Percentiles rank a stretch among this genome's conserved stretches.
These are phyloP conservation scores for Globisporangium spiculum DNA, from an alignment of 352 stramenopile species.

Conservation along the genomic window DNA sequence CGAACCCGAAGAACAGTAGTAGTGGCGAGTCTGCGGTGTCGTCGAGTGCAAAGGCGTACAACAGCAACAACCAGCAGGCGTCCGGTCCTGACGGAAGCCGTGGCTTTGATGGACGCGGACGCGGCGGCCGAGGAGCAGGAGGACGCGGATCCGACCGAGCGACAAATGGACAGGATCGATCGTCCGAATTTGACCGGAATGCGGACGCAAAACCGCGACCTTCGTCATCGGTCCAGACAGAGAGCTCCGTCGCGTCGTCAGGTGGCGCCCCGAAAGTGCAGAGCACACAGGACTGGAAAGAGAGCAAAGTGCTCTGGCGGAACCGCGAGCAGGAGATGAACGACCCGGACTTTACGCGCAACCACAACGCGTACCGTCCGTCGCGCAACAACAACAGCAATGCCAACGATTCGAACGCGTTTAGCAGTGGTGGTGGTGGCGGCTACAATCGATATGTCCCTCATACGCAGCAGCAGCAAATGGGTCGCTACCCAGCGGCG, in stretches of 20 bases:
- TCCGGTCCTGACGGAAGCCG: conserved; percentile 52
- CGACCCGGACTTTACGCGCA: conserved; percentile 90
- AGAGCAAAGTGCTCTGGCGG: conserved; percentile 91
- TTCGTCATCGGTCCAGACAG: not conserved
- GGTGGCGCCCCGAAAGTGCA: conserved; percentile 1
- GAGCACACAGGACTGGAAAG: conserved; percentile 72
- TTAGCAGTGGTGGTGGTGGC: not conserved
- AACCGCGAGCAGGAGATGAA: conserved; percentile 94
- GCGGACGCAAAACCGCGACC: not conserved
- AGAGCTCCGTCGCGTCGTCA: not conserved
- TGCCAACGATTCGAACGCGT: not conserved
- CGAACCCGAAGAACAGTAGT: not conserved
- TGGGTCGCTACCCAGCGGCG: conserved; percentile 8
- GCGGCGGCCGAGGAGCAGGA: conserved; percentile 4
- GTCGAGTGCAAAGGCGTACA: conserved; percentile 12
- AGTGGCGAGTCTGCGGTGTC: conserved; percentile 1
- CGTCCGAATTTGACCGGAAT: not conserved
- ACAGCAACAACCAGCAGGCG: conserved; percentile 39
- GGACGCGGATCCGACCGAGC: not conserved
- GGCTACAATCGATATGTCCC: conserved; percentile 29
- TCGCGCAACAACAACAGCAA: conserved; percentile 16
- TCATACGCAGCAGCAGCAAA: conserved; percentile 1
- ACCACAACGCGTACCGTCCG: conserved; percentile 67
- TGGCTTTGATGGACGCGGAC: conserved; percentile 29
- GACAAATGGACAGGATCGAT: not conserved